phyloP scores from a whole-genome alignment of 164 flowering plant species.

The Tetrastigma voinierianum region DNA sequence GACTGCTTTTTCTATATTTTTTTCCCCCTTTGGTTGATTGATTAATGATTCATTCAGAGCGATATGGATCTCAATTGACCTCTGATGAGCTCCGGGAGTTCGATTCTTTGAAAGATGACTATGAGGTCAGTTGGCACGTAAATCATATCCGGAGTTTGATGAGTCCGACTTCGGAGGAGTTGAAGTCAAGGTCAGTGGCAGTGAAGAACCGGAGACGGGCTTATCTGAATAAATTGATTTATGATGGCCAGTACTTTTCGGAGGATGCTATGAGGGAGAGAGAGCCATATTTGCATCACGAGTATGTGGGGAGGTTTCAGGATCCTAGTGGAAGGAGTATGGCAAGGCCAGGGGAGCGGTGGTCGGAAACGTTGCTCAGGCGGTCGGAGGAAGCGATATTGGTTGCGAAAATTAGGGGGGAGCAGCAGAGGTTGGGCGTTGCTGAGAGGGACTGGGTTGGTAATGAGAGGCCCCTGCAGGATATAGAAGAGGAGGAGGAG shows the following conservation, averaged over 20 bases:
- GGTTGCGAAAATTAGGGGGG: constrained; percentile 78
- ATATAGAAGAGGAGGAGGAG: constrained; percentile 30
- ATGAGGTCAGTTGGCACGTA: constrained; percentile 87
- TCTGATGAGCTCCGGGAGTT: constrained; percentile 63
- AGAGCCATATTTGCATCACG: constrained; percentile 94
- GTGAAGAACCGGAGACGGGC: constrained; percentile 90
- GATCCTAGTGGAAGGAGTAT: constrained; percentile 67
- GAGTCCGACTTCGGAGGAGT: constrained; percentile 62
- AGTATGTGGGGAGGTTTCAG: constrained; percentile 88
- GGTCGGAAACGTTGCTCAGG: constrained; percentile 91
- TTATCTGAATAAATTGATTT: constrained; percentile 57
- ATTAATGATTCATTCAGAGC: constrained; percentile 36
- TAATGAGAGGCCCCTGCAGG: constrained; percentile 30
- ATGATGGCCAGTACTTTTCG: constrained; percentile 80
- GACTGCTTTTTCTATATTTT: background rate
- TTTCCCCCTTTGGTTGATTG: background rate
- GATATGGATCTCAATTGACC: constrained; percentile 69
- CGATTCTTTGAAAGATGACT: constrained; percentile 59
- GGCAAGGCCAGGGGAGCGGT: constrained; percentile 89
- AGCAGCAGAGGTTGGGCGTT: constrained; percentile 84
- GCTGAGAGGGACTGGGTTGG: constrained; percentile 85
- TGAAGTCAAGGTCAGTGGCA: constrained; percentile 41
- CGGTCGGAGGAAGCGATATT: constrained; percentile 78
- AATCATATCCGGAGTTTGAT: constrained; percentile 48
- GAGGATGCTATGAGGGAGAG: constrained; percentile 98